phyloP scores from a whole-genome alignment of 805 yeast species.

The Grigorovia yakushimaensis region DNA sequence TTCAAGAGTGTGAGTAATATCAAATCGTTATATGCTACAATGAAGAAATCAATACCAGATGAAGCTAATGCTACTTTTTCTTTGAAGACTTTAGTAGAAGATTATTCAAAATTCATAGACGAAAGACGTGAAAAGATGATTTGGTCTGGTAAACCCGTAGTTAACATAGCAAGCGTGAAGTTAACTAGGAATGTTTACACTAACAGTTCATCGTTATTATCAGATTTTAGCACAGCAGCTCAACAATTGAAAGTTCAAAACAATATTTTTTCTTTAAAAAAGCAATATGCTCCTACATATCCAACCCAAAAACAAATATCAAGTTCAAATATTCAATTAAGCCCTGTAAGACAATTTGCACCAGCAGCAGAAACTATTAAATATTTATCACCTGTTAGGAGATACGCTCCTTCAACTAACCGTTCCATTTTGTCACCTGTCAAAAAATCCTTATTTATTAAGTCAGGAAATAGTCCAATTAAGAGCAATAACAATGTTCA shows the following conservation, averaged over 20 bases:
- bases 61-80: constrained; percentile 11
- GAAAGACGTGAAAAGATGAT: constrained; percentile 21
- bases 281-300: constrained; percentile 11
- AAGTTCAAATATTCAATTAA: background rate
- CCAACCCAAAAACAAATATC: constrained; percentile 1
- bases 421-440: constrained; percentile 6
- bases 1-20: constrained; percentile 16
- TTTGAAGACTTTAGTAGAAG: constrained; percentile 16
- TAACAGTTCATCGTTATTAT: background rate
- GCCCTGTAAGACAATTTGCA: constrained; percentile 10
- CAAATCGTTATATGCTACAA: constrained; percentile 14
- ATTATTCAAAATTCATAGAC: constrained; percentile 21
- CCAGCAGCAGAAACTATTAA: constrained; percentile 3
- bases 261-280: constrained; percentile 3
- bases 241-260: constrained; percentile 10
- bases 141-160: constrained; percentile 22
- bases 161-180: constrained; percentile 14
- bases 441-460: constrained; percentile 6
- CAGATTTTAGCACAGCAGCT: constrained; percentile 25
- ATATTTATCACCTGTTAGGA: constrained; percentile 7
- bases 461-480: background rate
- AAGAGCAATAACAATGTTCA: background rate
- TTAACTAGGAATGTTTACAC: constrained; percentile 10
- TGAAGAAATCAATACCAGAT: constrained; percentile 8
- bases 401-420: constrained; percentile 4